phyloP scores from a whole-genome alignment of 1,284 basidiomycete species.

The Entoloma clypeatum region DNA sequence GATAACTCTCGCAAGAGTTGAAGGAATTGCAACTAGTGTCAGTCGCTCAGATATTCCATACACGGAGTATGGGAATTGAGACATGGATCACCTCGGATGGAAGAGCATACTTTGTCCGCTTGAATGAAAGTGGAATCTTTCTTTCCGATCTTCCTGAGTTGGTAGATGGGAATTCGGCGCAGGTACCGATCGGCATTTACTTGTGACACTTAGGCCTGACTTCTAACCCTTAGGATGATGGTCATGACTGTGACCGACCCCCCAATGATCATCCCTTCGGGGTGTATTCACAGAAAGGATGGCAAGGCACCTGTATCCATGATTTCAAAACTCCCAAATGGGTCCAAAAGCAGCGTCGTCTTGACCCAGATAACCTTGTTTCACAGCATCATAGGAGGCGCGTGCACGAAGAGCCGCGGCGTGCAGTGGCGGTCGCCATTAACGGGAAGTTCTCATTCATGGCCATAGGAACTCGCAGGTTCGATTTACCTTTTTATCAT shows the following conservation, averaged over 20 bases:
- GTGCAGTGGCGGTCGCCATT: conserved; percentile 63
- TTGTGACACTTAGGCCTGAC: not conserved
- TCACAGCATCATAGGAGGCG: conserved; percentile 14
- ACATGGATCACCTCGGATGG: conserved; percentile 83
- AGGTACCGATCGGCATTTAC: conserved; percentile 11
- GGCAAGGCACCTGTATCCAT: conserved; percentile 69
- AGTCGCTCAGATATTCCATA: conserved; percentile 54
- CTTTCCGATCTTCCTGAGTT: too few relatives aligned
- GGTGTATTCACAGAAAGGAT: conserved; percentile 33
- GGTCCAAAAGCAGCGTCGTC: conserved; percentile 65
- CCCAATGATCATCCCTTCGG: conserved; percentile 10
- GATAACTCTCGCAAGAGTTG: conserved; percentile 2
- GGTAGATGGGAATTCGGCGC: conserved; percentile 17
- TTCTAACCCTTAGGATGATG: conserved; percentile 10
- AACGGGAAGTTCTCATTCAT: conserved; percentile 85
- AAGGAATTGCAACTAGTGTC: conserved; percentile 40
- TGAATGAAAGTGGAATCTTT: too few relatives aligned
- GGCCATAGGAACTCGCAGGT: conserved; percentile 79
- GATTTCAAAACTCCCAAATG: conserved; percentile 66
- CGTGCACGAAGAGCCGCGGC: conserved; percentile 60
- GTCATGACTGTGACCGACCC: conserved; percentile 2
- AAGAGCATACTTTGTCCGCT: conserved; percentile 69
- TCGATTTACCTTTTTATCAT: conserved; percentile 21
- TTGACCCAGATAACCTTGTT: conserved; percentile 47
- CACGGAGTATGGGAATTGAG: conserved; percentile 58